phyloP scores from a whole-genome alignment of 2,329 filamentous ascomycete species.

The Paecilomyces fulvus region DNA sequence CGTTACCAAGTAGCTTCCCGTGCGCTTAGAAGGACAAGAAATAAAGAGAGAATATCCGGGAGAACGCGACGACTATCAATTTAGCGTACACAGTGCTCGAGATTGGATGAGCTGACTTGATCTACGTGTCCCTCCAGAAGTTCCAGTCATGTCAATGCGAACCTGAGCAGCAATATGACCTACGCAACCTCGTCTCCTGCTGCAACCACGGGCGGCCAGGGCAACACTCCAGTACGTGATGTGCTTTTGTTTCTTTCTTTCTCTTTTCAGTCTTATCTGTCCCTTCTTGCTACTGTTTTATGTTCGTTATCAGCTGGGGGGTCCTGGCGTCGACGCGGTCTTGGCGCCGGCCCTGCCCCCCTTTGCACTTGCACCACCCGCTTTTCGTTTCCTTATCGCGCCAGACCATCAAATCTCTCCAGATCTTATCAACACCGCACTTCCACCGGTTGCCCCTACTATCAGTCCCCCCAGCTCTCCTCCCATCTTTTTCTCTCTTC shows the following conservation, averaged over 20 bases:
- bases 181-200: conserved; percentile 58
- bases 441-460: conserved; percentile 28
- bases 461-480: conserved; percentile 14
- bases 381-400: conserved; percentile 41
- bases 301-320: conserved; percentile 21
- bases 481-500: conserved; percentile 8
- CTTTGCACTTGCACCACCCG: conserved; percentile 15
- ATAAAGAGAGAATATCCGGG: neutral
- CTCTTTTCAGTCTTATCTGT: conserved; percentile 9
- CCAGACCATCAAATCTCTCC: conserved; percentile 32
- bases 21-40: neutral
- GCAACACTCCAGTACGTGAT: conserved; percentile 37
- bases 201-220: conserved; percentile 56
- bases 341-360: conserved; percentile 20
- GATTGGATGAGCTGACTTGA: conserved; percentile 2
- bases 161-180: conserved; percentile 46
- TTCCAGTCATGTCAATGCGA: conserved; percentile 31
- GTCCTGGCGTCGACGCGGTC: conserved; percentile 15
- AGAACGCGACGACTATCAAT: neutral
- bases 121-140: conserved; percentile 2
- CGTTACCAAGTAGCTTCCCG: neutral
- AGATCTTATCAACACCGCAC: conserved; percentile 33
- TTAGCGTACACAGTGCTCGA: neutral
- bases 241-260: conserved; percentile 11
- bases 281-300: conserved; percentile 5